Conservation (phyloP, 345 rosid species). For the Lepidium didymum region DNA sequence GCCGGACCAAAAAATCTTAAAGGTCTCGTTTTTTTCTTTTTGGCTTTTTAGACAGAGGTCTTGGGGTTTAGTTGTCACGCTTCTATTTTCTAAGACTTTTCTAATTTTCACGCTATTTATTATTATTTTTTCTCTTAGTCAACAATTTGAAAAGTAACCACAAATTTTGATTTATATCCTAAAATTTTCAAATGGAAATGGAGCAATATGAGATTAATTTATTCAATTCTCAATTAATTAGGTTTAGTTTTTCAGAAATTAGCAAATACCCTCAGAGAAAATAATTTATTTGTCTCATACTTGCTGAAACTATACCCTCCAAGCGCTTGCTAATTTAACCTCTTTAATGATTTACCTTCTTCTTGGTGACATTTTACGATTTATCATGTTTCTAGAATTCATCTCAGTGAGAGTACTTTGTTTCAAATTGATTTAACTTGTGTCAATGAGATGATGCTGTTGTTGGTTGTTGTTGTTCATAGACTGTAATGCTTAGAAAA, state of each 20-base stretch:
- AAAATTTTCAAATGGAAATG: no score
- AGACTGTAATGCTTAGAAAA: not conserved
- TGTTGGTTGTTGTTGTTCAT: not conserved
- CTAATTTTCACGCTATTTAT: not conserved
- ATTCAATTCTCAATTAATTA: not conserved
- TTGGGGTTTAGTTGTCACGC: not conserved
- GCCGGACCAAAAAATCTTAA: slow-evolving; percentile 1
- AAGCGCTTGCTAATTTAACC: not conserved
- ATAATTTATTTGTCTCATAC: no score
- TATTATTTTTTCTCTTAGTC: no score
- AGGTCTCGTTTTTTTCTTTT: not conserved
- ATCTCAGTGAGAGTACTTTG: not conserved
- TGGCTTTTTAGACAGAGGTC: not conserved
- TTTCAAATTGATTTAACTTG: not conserved
- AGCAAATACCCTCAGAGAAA: no score
- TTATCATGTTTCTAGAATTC: slow-evolving; percentile 1
- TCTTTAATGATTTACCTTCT: not conserved
- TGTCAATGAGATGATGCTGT: not conserved
- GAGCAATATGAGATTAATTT: no score
- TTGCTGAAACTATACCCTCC: not conserved
- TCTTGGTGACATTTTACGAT: not conserved
- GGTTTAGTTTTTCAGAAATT: not conserved
- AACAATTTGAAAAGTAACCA: no score
- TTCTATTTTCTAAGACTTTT: not conserved
- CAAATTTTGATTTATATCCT: no score